phyloP scores from a whole-genome alignment of 169 alveolate genomes.

The Sarcocystis neurona region DNA sequence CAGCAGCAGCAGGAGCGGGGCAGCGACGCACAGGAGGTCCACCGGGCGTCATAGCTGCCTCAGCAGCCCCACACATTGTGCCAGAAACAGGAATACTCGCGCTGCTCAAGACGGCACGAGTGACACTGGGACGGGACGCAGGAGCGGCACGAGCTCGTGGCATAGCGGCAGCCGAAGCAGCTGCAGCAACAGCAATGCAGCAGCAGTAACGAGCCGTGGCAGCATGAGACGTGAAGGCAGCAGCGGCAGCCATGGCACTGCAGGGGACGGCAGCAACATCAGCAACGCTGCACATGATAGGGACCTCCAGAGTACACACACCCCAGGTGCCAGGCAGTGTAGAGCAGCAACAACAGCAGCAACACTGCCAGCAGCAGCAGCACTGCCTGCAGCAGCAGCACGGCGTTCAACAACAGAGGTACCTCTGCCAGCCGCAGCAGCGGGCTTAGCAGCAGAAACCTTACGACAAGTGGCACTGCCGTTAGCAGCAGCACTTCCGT shows the following conservation, averaged over 20 bases:
- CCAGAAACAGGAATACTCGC: too few relatives aligned
- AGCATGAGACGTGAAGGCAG: not conserved
- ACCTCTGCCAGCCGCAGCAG: slow-evolving; percentile 9
- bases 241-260: not conserved
- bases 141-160: too few relatives aligned
- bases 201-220: not conserved
- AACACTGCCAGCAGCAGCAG: not conserved
- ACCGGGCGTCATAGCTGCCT: too few relatives aligned
- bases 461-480: not conserved
- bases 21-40: too few relatives aligned
- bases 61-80: too few relatives aligned
- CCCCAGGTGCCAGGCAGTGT: not conserved
- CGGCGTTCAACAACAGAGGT: not conserved
- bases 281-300: not conserved
- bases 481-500: too few relatives aligned
- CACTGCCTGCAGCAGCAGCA: not conserved
- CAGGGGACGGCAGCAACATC: not conserved
- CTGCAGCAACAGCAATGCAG: not conserved
- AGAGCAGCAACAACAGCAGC: not conserved
- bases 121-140: too few relatives aligned
- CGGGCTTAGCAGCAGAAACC: not conserved
- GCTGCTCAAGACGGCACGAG: too few relatives aligned
- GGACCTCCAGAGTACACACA: not conserved
- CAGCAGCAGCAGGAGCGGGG: too few relatives aligned
- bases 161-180: slow-evolving; percentile 17